Evolutionary conservation across 768 basidiomycete genomes (phyloP).

Genomic region (Amanita rimosa): DNA sequence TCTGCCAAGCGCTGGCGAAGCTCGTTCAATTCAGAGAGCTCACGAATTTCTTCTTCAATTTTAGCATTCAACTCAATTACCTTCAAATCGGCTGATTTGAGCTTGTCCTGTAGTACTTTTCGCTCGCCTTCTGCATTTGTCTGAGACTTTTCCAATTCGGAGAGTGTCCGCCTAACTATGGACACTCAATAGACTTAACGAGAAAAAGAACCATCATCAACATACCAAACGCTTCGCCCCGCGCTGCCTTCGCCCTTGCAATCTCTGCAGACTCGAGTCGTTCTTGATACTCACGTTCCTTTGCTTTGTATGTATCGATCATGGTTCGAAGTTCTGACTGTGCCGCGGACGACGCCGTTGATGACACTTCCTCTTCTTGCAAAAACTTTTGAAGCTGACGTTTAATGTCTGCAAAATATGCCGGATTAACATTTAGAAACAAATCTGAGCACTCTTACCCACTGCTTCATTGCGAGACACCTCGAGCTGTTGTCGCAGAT

Average conservation of each 20-base stretch:
- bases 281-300: conserved; percentile 44
- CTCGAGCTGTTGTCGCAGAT: conserved; percentile 47
- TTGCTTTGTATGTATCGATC: conserved; percentile 54
- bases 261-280: conserved; percentile 62
- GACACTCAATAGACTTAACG: conserved; percentile 1
- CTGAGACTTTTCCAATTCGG: conserved; percentile 50
- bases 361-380: conserved; percentile 53
- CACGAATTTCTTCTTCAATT: conserved; percentile 57
- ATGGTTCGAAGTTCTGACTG: conserved; percentile 55
- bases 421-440: background rate
- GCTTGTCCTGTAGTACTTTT: conserved; percentile 35
- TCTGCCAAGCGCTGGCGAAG: conserved; percentile 60
- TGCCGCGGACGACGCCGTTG: conserved; percentile 46
- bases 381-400: conserved; percentile 46
- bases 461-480: conserved; percentile 45
- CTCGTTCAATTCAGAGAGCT: conserved; percentile 51
- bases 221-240: conserved; percentile 53
- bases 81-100: conserved; percentile 39
- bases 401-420: conserved; percentile 32
- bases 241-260: conserved; percentile 49
- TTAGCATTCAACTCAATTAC: conserved; percentile 46
- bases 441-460: conserved; percentile 25
- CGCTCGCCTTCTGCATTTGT: conserved; percentile 39
- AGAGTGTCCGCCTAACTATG: conserved; percentile 48
- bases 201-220: background rate